Evolutionary conservation across 2,329 filamentous ascomycete species (phyloP).

Genomic region (Ilyonectria mors-panacis): DNA sequence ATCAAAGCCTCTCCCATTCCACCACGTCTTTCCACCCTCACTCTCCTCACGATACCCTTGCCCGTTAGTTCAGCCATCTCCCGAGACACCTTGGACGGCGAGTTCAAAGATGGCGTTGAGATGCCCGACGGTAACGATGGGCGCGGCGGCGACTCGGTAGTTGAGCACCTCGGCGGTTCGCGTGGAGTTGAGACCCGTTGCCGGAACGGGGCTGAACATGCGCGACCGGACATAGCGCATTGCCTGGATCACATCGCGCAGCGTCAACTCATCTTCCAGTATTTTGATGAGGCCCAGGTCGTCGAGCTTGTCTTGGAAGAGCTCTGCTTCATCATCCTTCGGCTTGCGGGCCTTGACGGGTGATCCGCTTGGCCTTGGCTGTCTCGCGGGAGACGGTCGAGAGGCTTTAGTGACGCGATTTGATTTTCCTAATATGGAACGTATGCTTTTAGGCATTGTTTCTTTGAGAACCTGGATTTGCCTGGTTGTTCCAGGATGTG

Average conservation of each 20-base stretch:
- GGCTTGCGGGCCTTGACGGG: constrained; percentile 45
- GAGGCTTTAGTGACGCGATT: constrained; percentile 54
- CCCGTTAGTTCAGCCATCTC: constrained; percentile 74
- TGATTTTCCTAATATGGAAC: constrained; percentile 57
- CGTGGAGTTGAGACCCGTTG: constrained; percentile 74
- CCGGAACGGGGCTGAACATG: constrained; percentile 77
- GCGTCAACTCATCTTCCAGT: constrained; percentile 68
- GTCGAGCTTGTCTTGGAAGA: constrained; percentile 67
- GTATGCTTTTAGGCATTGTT: constrained; percentile 53
- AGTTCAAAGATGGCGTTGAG: constrained; percentile 75
- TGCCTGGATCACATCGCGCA: constrained; percentile 75
- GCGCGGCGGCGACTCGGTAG: constrained; percentile 71
- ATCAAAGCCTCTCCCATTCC: constrained; percentile 77
- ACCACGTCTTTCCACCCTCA: constrained; percentile 74
- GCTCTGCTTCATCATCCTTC: constrained; percentile 44
- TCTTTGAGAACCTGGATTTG: background rate
- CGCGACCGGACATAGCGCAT: constrained; percentile 72
- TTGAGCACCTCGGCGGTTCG: constrained; percentile 75
- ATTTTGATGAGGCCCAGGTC: constrained; percentile 71
- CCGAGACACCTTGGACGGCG: constrained; percentile 76
- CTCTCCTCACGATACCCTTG: constrained; percentile 71
- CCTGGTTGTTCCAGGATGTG: background rate
- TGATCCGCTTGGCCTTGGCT: constrained; percentile 40
- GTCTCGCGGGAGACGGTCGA: constrained; percentile 34
- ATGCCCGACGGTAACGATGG: constrained; percentile 76